Evolutionary conservation across 208 protist genomes (phyloP), one percentile per base, ranked within the genome.

Genomic region (Leishmania aethiopica): DNA sequence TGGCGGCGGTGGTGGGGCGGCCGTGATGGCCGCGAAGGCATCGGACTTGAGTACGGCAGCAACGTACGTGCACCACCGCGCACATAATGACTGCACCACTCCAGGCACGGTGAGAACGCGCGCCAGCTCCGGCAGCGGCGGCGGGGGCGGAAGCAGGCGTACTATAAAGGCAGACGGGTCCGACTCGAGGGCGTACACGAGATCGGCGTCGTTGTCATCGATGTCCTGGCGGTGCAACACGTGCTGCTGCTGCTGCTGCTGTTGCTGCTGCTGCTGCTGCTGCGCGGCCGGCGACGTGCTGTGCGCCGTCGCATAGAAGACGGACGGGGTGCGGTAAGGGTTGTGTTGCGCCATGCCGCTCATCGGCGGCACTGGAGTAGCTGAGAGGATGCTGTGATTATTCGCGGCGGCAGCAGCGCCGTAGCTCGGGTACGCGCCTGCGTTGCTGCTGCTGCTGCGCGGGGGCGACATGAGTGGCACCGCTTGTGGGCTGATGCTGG

Each of bases 131-230:
- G 78, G 81, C 78, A 84, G 82, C 71, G 85, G 82, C 51, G 85
- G 85, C 49, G 85, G 85, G 47, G 85, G 85, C 13, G 85, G 85
- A 57, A 88, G 73, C 45, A 88, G 66, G 51, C 79, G 81, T 67
- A 72, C 71, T 25, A 88, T 77, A 70, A 88, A 88, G 32, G 77
- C 60, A 22, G 85, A 88, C 37, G 85, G 80, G 8, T 80, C 80
- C 7, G 74, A 22, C 55, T 80, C 85, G 66, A 88, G 78, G 45
- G 62, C 53, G 66, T 84, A 78, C 47, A 81, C 76, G 22, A 81
- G 76, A 32, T 81, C 76, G 0, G 72, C 60, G 53, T 85, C 77
- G 19, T 66, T 70, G 47, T 88, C 85, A 4, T 78, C 85, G 35
- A 76, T 62, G 37, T 81, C 77, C 42, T 81, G 78, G 32, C 49